Conservation (phyloP, 2,329 filamentous ascomycete genomes). For the Monilinia aucupariae region DNA sequence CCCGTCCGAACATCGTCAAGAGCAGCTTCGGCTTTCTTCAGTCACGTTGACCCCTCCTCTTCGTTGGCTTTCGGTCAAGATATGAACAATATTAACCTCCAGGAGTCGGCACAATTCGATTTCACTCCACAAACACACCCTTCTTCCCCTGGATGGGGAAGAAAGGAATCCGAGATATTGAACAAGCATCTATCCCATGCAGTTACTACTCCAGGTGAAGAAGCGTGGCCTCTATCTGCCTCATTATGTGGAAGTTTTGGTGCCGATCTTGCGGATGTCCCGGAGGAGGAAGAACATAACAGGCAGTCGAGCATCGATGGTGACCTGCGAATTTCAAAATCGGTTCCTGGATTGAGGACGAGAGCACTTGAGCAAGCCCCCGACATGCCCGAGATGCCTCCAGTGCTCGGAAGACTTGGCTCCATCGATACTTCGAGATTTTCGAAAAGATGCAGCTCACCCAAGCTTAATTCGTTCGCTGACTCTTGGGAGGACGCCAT, state of each 20-base stretch:
- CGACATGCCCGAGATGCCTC: conserved; percentile 9
- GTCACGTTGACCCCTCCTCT: conserved; percentile 49
- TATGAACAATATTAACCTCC: conserved; percentile 41
- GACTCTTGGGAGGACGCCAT: conserved; percentile 63
- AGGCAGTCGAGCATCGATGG: conserved; percentile 26
- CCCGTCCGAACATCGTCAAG: conserved; percentile 54
- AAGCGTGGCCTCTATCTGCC: conserved; percentile 41
- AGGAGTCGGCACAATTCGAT: conserved; percentile 42
- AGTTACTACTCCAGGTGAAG: conserved; percentile 41
- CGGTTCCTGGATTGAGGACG: conserved; percentile 35
- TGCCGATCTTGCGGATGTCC: conserved; percentile 50
- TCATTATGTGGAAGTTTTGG: conserved; percentile 25
- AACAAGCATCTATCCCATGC: conserved; percentile 36
- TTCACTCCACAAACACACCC: conserved; percentile 22
- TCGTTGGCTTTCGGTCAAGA: conserved; percentile 42
- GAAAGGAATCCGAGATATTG: conserved; percentile 28
- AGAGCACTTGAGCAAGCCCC: conserved; percentile 29
- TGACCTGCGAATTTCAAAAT: conserved; percentile 30
- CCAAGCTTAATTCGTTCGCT: background rate
- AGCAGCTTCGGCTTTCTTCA: conserved; percentile 45
- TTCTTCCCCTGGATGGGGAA: conserved; percentile 29
- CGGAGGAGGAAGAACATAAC: conserved; percentile 50
- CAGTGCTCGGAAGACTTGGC: conserved; percentile 2
- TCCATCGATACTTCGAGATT: conserved; percentile 4
- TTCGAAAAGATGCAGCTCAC: background rate